phyloP scores from a whole-genome alignment of 805 yeast genomes.

The Cyberlindnera bimundalis region DNA sequence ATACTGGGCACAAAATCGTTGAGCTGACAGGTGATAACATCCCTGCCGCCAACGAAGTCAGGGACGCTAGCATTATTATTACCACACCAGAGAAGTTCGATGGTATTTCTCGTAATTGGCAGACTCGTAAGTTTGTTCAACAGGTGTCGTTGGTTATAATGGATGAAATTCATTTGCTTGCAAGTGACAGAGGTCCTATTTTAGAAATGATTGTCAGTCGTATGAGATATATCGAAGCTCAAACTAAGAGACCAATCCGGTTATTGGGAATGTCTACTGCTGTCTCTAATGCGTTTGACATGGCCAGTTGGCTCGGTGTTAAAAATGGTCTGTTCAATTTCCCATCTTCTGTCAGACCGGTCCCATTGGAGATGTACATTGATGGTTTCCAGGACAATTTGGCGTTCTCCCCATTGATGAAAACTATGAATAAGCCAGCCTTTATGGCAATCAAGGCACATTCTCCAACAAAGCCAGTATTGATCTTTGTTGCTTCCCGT shows the following conservation, averaged over 20 bases:
- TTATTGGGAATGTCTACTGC: constrained; percentile 92
- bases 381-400: constrained; percentile 85
- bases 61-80: constrained; percentile 80
- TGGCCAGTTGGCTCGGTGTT: constrained; percentile 91
- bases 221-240: constrained; percentile 90
- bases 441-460: constrained; percentile 74
- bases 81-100: constrained; percentile 98
- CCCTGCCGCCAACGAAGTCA: constrained; percentile 72
- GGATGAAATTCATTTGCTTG: constrained; percentile 94
- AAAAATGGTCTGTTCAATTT: constrained; percentile 92
- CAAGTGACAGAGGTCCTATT: constrained; percentile 97
- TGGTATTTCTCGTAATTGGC: constrained; percentile 91
- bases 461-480: constrained; percentile 74
- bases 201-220: constrained; percentile 93
- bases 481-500: constrained; percentile 97
- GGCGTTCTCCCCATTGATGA: constrained; percentile 65
- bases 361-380: constrained; percentile 86
- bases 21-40: constrained; percentile 97
- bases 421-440: constrained; percentile 70
- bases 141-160: constrained; percentile 84
- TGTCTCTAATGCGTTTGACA: constrained; percentile 87
- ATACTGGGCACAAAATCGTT: constrained; percentile 84
- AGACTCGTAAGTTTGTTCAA: constrained; percentile 80
- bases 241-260: constrained; percentile 86
- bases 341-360: constrained; percentile 93